phyloP scores from a whole-genome alignment of 805 yeast species.

The Jamesozyma piceae region DNA sequence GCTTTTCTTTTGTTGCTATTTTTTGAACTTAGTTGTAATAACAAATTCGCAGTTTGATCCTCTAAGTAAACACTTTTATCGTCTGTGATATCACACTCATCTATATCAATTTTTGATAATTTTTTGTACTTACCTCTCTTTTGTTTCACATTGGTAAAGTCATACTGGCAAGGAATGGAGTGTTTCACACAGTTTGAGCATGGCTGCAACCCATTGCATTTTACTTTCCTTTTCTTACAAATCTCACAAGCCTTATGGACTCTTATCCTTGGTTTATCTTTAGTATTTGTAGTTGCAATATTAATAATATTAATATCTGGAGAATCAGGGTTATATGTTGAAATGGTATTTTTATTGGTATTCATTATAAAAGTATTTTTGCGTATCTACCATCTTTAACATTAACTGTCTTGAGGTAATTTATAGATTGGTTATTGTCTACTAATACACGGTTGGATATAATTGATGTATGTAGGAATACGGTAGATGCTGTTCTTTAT shows the following conservation, averaged over 20 bases:
- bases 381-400: too few relatives aligned
- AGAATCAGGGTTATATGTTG: too few relatives aligned
- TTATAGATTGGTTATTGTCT: too few relatives aligned
- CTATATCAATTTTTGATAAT: not conserved
- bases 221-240: conserved; percentile 21
- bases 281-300: not conserved
- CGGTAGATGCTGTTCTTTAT: too few relatives aligned
- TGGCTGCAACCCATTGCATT: conserved; percentile 20
- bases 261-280: conserved; percentile 6
- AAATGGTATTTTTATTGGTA: too few relatives aligned
- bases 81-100: not conserved
- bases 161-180: conserved; percentile 9
- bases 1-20: not conserved
- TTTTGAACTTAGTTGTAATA: conserved; percentile 1
- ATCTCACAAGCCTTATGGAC: conserved; percentile 18
- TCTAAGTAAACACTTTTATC: not conserved
- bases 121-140: conserved; percentile 5
- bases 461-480: too few relatives aligned
- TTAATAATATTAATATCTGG: too few relatives aligned
- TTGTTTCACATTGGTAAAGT: not conserved
- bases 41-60: conserved; percentile 5
- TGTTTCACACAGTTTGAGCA: conserved; percentile 16
- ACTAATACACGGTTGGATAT: too few relatives aligned
- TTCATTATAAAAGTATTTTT: too few relatives aligned
- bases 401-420: too few relatives aligned